Base-by-base conservation (phyloP, 179 eudicot genomes). In the Actinidia arguta region DNA sequence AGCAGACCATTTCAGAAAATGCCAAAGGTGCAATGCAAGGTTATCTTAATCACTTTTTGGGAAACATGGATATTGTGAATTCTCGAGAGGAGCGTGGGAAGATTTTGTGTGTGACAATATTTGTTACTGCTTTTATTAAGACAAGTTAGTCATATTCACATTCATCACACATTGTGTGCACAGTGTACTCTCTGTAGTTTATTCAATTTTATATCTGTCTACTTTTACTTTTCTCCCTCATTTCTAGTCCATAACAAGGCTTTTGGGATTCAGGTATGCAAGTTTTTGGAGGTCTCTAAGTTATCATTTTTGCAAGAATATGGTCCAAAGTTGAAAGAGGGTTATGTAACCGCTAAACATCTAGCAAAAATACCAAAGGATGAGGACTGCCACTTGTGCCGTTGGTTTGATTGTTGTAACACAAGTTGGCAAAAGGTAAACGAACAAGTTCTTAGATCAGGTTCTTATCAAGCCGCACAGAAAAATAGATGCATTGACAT, bases 251-350 rank as follows among this genome's bases (percentile, higher is more conserved):
- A 39, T 50, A 11, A 76, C 39, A 54, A 4, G 14, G n/a, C n/a
- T 24, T 27, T 68, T 50, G 42, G 79, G 44, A n/a, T 66, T 68
- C 83, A 97, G 99, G 99, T 94, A n/a, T 97, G 98, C 94, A 93
- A 89, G 81, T 97, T 97, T 89, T 85, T 95, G 89, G 98, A 94
- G 90, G 99, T 93, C 75, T 97, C 99, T n/a, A 94, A 81, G 85
- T 77, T 97, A 80, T 97, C 99, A 59, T 97, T 97, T 88, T 81
- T 82, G 46, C 93, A 92, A 63, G 98, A 97, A 85, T 95, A 95
- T 88, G 99, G 99, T 67, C 94, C 99, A 79, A 97, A 97, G 90
- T 84, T 95, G 85, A 97, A 95, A 88, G 99, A 97, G 87, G 99
- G 92, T n/a, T 97, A 91, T 72, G 92, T 97, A 77, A 78, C 90